Base-by-base conservation (phyloP, 768 basidiomycete genomes). In the Trametopsis cervina region DNA sequence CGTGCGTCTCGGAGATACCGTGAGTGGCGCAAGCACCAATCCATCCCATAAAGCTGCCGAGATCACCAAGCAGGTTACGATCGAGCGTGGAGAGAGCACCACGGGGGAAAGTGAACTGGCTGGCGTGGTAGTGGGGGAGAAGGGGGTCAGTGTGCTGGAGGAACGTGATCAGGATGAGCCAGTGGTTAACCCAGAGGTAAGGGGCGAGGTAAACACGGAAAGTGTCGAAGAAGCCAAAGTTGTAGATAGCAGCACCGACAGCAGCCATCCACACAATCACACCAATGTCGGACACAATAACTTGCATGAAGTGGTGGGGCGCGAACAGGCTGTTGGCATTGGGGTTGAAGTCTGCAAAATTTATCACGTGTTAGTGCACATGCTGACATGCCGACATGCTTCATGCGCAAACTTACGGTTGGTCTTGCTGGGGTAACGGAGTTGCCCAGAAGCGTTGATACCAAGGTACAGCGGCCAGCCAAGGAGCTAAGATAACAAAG, bases 91-190 rank as follows among this genome's bases (percentile, higher is more conserved):
- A 71, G 44, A 98, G 81, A 13, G 95, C 95, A 50, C 95, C 95
- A 57, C 92, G 89, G 38, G 85, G 73, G 77, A 98, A 99, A 33
- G 84, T 93, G 76, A 95, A 97, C 61, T 87, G 84, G 29, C 79
- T 62, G 12, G 83, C 79, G 54, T 89, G 87, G 76, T 96, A 97
- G 69, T 97, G 95, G 42, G 94, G 94, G 38, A 98, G 79, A 40
- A 86, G 66, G 17, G 94, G 91, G 69, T 97, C 95, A 58, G 95
- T 97, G 74, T 99, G 95, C 71, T 99, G 95, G 43, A 97, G 75
- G 85, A 91, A 97, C 17, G 93, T 96, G 72, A 97, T 96, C 58
- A 92, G 60, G 49, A 97, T 90, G 46, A 97, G 77, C 93, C 93
- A 96, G 74, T 92, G 89, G 74, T 90, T 90, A 46, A 85, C 81